phyloP scores from a whole-genome alignment of 2,329 filamentous ascomycete species.

The Aspergillus vadensis region DNA sequence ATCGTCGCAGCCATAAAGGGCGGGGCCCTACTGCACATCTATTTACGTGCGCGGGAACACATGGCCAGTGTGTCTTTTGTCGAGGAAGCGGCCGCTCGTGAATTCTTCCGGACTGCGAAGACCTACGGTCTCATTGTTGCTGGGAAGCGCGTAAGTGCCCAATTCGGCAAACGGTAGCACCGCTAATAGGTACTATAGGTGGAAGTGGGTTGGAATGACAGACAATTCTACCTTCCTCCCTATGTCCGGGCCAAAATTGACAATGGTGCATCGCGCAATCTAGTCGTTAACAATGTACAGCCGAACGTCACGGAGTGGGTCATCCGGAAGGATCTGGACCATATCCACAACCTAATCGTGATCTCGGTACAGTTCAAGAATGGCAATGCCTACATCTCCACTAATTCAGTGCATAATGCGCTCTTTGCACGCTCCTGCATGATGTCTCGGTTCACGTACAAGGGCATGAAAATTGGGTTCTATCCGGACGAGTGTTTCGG shows the following conservation, averaged over 20 bases:
- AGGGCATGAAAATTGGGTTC: conserved; percentile 70
- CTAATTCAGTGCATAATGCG: conserved; percentile 75
- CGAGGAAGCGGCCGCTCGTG: conserved; percentile 60
- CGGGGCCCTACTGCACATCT: conserved; percentile 70
- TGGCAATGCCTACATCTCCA: conserved; percentile 67
- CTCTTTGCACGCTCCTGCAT: conserved; percentile 77
- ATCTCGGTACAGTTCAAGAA: conserved; percentile 63
- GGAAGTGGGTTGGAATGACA: conserved; percentile 68
- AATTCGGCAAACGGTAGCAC: background rate
- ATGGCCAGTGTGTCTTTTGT: conserved; percentile 71
- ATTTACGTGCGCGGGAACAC: conserved; percentile 60
- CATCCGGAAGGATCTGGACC: conserved; percentile 74
- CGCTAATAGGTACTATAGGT: conserved; percentile 52
- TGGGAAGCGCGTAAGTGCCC: conserved; percentile 62
- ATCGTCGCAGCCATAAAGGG: conserved; percentile 67
- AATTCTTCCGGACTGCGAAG: conserved; percentile 67
- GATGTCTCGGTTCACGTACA: conserved; percentile 69
- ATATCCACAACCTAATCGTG: conserved; percentile 77
- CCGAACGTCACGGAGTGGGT: conserved; percentile 61
- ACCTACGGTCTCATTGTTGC: conserved; percentile 69
- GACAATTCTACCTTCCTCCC: conserved; percentile 66
- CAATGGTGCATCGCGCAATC: conserved; percentile 70
- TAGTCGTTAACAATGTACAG: conserved; percentile 65
- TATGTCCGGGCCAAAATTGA: conserved; percentile 67
- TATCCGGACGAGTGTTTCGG: conserved; percentile 71